These are phyloP conservation scores for Fraxinus pennsylvanica DNA, from an alignment of 257 asterid species.

Conservation along the genomic window DNA sequence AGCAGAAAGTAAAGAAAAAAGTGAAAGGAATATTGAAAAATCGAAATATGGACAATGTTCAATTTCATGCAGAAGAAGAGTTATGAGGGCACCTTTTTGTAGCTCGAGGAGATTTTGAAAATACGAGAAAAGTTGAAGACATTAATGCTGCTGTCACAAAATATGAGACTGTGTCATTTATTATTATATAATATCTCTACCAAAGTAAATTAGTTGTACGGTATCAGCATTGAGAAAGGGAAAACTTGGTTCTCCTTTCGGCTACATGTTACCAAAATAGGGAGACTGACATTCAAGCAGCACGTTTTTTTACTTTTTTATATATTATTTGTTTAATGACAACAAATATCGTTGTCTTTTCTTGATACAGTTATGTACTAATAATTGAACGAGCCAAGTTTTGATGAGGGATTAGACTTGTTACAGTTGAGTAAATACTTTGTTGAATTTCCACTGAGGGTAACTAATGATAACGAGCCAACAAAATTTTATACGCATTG, in stretches of 20 bases:
- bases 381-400: no score
- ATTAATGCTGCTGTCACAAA: constrained; percentile 28
- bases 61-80: constrained; percentile 5
- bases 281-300: constrained; percentile 23
- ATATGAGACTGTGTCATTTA: constrained; percentile 25
- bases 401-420: no score
- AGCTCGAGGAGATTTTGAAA: constrained; percentile 62
- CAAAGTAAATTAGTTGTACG: constrained; percentile 21
- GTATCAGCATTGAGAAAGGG: constrained; percentile 54
- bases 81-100: constrained; percentile 35
- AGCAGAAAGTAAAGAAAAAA: constrained; percentile 4
- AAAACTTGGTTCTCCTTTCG: constrained; percentile 43
- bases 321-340: background rate
- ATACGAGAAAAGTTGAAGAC: constrained; percentile 37
- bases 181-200: background rate
- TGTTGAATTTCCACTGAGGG: no score
- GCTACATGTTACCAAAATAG: constrained; percentile 47
- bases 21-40: background rate
- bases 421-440: no score
- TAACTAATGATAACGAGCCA: no score
- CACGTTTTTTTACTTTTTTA: background rate
- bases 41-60: background rate
- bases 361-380: background rate
- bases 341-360: no score
- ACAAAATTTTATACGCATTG: no score